A percentile compares a stretch with the other conserved stretches of the same genome.
Evolutionary conservation across 2,329 filamentous ascomycete species (phyloP).

Genomic region (Scedosporium dehoogii): DNA sequence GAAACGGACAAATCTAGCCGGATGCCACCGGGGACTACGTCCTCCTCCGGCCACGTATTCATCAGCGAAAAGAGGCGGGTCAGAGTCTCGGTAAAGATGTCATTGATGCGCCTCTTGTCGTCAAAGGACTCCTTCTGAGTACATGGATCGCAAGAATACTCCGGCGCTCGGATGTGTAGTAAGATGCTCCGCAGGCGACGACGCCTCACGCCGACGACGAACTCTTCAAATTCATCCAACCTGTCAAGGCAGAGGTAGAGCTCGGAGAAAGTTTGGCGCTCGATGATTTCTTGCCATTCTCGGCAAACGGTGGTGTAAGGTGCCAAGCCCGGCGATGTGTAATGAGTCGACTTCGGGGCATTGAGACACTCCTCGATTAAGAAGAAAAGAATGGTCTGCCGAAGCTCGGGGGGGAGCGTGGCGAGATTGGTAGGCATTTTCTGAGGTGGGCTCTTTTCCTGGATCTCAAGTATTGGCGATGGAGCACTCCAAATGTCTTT

Average conservation of each 20-base stretch:
- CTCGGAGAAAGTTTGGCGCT: constrained; percentile 8
- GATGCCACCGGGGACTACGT: constrained; percentile 12
- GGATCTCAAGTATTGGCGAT: neutral
- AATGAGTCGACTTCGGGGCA: neutral
- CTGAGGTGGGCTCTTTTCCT: neutral
- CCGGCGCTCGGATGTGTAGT: constrained; percentile 8
- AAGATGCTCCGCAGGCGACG: constrained; percentile 6
- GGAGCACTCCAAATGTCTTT: neutral
- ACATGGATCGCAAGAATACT: constrained; percentile 7
- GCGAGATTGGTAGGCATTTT: neutral
- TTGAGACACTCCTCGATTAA: neutral
- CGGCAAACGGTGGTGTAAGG: constrained; percentile 8
- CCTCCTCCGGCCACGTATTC: constrained; percentile 11
- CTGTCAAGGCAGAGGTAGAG: constrained; percentile 6
- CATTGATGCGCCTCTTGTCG: constrained; percentile 10
- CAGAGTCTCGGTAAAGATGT: constrained; percentile 7
- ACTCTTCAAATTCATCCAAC: neutral
- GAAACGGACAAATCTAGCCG: constrained; percentile 10
- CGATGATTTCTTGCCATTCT: constrained; percentile 10
- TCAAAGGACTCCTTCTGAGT: constrained; percentile 10
- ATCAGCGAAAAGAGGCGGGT: constrained; percentile 8
- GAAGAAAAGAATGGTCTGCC: neutral
- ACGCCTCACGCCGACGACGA: constrained; percentile 4
- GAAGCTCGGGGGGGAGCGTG: constrained; percentile 5
- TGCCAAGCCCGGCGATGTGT: neutral